Evolutionary conservation across 805 yeast genomes (phyloP).

Genomic region (Yarrowia deformans): DNA sequence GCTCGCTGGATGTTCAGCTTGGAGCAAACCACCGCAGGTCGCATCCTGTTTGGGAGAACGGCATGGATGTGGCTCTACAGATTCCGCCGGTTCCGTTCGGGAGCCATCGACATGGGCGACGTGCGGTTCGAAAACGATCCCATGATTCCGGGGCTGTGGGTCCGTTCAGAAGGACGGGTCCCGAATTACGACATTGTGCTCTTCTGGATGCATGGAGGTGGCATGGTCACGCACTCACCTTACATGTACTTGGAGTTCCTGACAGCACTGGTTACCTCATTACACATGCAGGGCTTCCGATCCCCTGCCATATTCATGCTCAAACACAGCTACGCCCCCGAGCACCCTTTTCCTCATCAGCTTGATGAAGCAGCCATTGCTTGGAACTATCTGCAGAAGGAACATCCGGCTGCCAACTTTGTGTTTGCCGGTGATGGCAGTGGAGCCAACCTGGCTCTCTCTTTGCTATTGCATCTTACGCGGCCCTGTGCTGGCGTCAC

Average conservation of each 20-base stretch:
- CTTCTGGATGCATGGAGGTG: slow-evolving; percentile 57
- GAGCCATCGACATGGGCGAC: slow-evolving; percentile 49
- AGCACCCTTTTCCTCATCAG: slow-evolving; percentile 47
- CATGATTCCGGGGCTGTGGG: slow-evolving; percentile 51
- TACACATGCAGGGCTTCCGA: slow-evolving; percentile 58
- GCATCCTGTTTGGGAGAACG: slow-evolving; percentile 44
- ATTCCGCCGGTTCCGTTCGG: slow-evolving; percentile 47
- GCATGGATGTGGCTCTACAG: slow-evolving; percentile 44
- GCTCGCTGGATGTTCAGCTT: slow-evolving; percentile 32
- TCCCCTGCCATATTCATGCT: slow-evolving; percentile 58
- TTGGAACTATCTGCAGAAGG: slow-evolving; percentile 49
- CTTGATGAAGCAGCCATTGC: slow-evolving; percentile 47
- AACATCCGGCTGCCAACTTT: slow-evolving; percentile 47
- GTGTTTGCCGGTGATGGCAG: slow-evolving; percentile 58
- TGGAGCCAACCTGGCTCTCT: slow-evolving; percentile 57
- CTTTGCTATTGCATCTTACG: slow-evolving; percentile 53
- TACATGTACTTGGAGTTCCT: slow-evolving; percentile 58
- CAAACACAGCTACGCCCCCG: slow-evolving; percentile 46
- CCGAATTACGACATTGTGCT: slow-evolving; percentile 53
- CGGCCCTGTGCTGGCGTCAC: slow-evolving; percentile 47
- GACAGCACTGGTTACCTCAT: slow-evolving; percentile 53
- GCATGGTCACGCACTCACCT: slow-evolving; percentile 50
- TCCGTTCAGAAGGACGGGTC: slow-evolving; percentile 49
- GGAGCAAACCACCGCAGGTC: slow-evolving; percentile 43
- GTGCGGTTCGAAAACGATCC: slow-evolving; percentile 44